phyloP scores from a whole-genome alignment of 2,329 filamentous ascomycete species.

The Fusarium sp. region DNA sequence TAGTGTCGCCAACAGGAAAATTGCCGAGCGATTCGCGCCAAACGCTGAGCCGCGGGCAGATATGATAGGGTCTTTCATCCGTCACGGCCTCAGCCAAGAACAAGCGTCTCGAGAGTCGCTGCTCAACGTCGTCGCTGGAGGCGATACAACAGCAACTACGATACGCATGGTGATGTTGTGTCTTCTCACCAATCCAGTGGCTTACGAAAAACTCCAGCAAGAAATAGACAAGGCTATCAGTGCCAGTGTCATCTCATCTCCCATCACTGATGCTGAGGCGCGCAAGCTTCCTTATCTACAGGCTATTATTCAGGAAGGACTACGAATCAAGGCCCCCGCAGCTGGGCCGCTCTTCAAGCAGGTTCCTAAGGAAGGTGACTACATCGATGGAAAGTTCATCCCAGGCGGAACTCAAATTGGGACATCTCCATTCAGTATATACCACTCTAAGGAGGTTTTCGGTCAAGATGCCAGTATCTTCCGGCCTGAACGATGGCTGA shows the following conservation, averaged over 20 bases:
- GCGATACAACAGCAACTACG: constrained; percentile 54
- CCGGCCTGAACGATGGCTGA: constrained; percentile 56
- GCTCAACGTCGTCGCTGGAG: constrained; percentile 54
- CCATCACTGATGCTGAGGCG: constrained; percentile 53
- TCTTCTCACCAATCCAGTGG: constrained; percentile 62
- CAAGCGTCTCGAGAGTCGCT: constrained; percentile 52
- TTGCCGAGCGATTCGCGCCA: constrained; percentile 4
- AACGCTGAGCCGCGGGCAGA: constrained; percentile 41
- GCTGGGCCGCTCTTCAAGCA: constrained; percentile 54
- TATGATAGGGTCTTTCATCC: constrained; percentile 60
- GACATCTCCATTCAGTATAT: constrained; percentile 51
- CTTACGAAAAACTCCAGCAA: constrained; percentile 60
- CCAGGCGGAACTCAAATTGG: constrained; percentile 52
- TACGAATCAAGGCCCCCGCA: constrained; percentile 62
- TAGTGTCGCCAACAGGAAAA: constrained; percentile 30
- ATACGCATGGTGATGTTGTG: constrained; percentile 64
- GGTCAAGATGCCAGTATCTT: constrained; percentile 54
- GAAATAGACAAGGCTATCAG: constrained; percentile 65
- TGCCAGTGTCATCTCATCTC: constrained; percentile 41
- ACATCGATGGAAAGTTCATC: constrained; percentile 55
- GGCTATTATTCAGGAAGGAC: constrained; percentile 63
- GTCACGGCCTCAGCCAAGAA: constrained; percentile 53
- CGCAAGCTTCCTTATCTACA: constrained; percentile 61
- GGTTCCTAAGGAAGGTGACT: constrained; percentile 48
- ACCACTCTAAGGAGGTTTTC: constrained; percentile 50